Conservation (phyloP, 768 basidiomycete genomes). For the Trametes sanguinea region DNA sequence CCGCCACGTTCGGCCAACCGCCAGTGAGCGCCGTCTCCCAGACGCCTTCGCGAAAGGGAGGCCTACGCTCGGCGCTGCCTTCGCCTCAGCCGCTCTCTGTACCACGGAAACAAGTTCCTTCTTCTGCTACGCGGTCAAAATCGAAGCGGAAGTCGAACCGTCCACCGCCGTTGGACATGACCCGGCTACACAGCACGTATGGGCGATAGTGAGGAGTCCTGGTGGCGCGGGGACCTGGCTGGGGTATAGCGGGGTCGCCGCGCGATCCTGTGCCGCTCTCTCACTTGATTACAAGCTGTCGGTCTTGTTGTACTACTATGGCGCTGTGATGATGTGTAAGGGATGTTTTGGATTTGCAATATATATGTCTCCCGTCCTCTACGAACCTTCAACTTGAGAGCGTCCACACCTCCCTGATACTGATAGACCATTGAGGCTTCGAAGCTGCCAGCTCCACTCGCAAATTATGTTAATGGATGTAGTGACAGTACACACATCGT, state of each 20-base stretch:
- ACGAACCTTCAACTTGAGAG: too few relatives aligned
- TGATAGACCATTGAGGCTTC: too few relatives aligned
- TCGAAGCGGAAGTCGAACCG: slow-evolving; percentile 19
- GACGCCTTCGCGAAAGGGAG: slow-evolving; percentile 14
- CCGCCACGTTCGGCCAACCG: slow-evolving; percentile 18
- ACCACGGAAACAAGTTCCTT: neutral
- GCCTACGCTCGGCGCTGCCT: slow-evolving; percentile 5
- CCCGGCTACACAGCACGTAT: slow-evolving; percentile 21
- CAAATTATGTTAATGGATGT: too few relatives aligned
- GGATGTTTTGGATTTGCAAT: neutral
- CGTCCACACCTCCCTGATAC: too few relatives aligned
- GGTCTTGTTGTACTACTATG: slow-evolving; percentile 15
- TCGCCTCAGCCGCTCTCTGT: slow-evolving; percentile 10
- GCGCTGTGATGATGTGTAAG: neutral
- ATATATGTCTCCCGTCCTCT: neutral
- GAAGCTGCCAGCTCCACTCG: too few relatives aligned
- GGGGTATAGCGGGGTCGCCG: slow-evolving; percentile 11
- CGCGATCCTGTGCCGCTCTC: slow-evolving; percentile 8
- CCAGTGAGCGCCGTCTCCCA: slow-evolving; percentile 11
- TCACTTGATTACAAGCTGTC: slow-evolving; percentile 5
- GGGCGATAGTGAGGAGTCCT: slow-evolving; percentile 12
- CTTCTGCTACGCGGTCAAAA: slow-evolving; percentile 12
- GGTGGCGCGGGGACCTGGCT: slow-evolving; percentile 4
- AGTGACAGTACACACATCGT: too few relatives aligned
- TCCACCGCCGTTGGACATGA: slow-evolving; percentile 23